phyloP scores from a whole-genome alignment of 202 grass and related monocot species.

The Setaria viridis region DNA sequence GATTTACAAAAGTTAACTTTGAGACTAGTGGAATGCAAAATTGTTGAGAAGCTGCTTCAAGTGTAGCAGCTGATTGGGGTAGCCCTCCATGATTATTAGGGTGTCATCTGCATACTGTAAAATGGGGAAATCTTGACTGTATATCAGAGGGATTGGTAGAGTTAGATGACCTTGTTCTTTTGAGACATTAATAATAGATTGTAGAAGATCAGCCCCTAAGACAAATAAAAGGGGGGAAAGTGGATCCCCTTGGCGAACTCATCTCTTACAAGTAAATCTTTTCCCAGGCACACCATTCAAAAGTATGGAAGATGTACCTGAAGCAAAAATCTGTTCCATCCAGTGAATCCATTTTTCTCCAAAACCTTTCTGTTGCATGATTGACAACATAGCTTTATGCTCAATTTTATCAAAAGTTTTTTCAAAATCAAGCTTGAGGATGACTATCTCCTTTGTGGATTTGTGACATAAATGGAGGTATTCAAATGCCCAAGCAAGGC shows the following conservation, averaged over 20 bases:
- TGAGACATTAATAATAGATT: background rate
- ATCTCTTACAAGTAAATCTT: background rate
- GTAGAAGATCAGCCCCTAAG: background rate
- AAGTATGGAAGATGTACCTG: too few species aligned
- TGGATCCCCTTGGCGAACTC: background rate
- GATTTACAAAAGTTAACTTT: background rate
- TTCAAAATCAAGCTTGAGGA: background rate
- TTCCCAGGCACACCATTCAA: too few species aligned
- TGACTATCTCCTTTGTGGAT: background rate
- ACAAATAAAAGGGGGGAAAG: background rate
- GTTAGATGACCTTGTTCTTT: too few species aligned
- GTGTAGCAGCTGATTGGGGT: background rate
- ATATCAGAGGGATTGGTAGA: too few species aligned
- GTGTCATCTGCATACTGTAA: background rate
- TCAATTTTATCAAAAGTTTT: background rate
- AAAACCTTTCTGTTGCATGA: background rate
- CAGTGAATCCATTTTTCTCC: too few species aligned
- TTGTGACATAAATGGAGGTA: background rate
- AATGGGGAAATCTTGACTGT: background rate
- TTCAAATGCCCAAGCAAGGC: too few species aligned
- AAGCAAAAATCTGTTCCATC: too few species aligned
- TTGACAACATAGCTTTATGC: background rate
- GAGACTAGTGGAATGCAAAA: background rate
- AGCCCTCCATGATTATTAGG: background rate
- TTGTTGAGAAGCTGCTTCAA: background rate